phyloP scores from a whole-genome alignment of 139 green algal genomes.

The Spirogloea muscicola region DNA sequence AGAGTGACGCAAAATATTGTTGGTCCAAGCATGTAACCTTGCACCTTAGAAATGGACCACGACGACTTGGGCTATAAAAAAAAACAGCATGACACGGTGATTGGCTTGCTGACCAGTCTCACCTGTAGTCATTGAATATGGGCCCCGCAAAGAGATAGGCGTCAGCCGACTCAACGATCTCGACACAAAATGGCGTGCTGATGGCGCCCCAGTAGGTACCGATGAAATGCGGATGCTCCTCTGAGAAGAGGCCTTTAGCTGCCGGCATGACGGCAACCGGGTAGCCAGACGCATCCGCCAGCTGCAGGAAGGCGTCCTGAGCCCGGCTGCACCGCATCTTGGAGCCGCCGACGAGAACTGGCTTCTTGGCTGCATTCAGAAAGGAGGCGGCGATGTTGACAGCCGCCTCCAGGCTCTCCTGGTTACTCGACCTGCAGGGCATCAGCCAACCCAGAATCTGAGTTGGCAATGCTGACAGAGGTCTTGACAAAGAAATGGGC shows the following conservation, averaged over 20 bases:
- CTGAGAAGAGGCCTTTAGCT: conserved; percentile 72
- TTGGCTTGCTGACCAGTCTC: too few relatives aligned
- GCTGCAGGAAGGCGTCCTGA: background rate
- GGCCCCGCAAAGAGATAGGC: conserved; percentile 41
- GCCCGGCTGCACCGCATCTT: conserved; percentile 2
- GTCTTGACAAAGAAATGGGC: background rate
- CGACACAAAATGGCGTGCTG: conserved; percentile 18
- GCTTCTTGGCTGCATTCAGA: conserved; percentile 51
- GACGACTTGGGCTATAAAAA: too few relatives aligned
- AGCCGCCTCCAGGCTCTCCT: conserved; percentile 55
- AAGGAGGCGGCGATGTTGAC: conserved; percentile 57
- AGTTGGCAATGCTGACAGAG: background rate
- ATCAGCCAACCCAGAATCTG: background rate
- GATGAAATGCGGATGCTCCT: conserved; percentile 65
- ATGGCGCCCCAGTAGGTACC: conserved; percentile 66
- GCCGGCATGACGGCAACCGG: conserved; percentile 64
- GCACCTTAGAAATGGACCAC: too few relatives aligned
- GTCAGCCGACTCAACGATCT: conserved; percentile 68
- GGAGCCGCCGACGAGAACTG: conserved; percentile 14
- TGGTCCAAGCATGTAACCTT: too few relatives aligned
- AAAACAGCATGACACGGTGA: too few relatives aligned
- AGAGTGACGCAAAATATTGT: too few relatives aligned
- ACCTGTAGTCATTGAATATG: conserved; percentile 74
- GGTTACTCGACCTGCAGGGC: conserved; percentile 50
- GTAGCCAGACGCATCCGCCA: conserved; percentile 37